Evolutionary conservation across 345 rosid species (phyloP).

Genomic region (Streptanthus diversifolius): DNA sequence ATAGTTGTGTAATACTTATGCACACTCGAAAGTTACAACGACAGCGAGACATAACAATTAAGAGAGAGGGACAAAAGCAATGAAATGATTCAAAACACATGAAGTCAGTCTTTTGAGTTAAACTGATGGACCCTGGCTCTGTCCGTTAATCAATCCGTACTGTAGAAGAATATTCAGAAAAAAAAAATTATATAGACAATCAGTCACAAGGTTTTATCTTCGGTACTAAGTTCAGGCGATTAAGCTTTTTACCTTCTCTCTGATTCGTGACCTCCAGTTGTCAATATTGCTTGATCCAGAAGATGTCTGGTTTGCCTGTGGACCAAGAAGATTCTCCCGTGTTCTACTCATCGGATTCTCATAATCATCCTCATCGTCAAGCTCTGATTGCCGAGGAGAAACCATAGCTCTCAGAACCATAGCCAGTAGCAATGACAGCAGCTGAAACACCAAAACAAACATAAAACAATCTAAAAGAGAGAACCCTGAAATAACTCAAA

Average conservation of each 20-base stretch:
- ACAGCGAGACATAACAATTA: not conserved
- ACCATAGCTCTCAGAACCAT: slow-evolving; percentile 71
- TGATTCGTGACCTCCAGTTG: slow-evolving; percentile 67
- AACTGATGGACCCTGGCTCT: slow-evolving; percentile 32
- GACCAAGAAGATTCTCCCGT: slow-evolving; percentile 68
- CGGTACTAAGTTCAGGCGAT: not conserved
- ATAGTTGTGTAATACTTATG: slow-evolving; percentile 13
- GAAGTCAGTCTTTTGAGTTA: slow-evolving; percentile 10
- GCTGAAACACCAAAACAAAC: slow-evolving; percentile 41
- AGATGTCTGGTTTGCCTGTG: slow-evolving; percentile 55
- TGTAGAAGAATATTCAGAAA: not conserved
- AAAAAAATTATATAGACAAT: not conserved
- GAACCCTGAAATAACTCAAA: not conserved
- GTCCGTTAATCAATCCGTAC: slow-evolving; percentile 28
- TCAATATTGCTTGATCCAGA: slow-evolving; percentile 51
- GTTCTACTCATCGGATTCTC: slow-evolving; percentile 55
- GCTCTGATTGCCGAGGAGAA: slow-evolving; percentile 49
- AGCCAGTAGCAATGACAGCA: slow-evolving; percentile 62
- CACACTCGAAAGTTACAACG: slow-evolving; percentile 8
- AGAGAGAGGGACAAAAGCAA: slow-evolving; percentile 3
- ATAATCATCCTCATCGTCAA: slow-evolving; percentile 60
- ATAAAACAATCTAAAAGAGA: not conserved
- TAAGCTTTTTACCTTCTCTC: slow-evolving; percentile 68
- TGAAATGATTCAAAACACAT: not conserved
- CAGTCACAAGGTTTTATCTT: not conserved